Conservation (phyloP, 176 grass and related monocot genomes). For the Eleusine coracana region DNA sequence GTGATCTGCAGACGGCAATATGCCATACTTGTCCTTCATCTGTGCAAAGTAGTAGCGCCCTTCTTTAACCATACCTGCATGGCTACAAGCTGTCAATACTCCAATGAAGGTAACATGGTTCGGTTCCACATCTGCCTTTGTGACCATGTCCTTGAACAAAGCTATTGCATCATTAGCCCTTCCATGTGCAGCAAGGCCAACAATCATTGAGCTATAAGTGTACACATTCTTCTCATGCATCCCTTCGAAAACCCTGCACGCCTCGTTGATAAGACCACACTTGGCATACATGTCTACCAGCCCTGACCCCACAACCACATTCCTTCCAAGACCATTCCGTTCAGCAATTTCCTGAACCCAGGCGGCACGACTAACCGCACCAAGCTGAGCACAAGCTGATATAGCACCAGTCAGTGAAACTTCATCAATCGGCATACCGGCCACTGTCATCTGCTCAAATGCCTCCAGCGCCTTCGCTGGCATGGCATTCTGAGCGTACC, state of each 20-base stretch:
- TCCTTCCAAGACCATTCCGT: slow-evolving; percentile 43
- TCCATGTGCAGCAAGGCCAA: slow-evolving; percentile 52
- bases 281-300: slow-evolving; percentile 74
- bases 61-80: slow-evolving; percentile 67
- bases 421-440: slow-evolving; percentile 51
- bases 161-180: slow-evolving; percentile 50
- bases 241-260: slow-evolving; percentile 45
- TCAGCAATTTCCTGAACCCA: slow-evolving; percentile 56
- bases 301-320: slow-evolving; percentile 55
- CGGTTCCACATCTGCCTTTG: slow-evolving; percentile 40
- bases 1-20: slow-evolving; percentile 67
- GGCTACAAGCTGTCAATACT: slow-evolving; percentile 62
- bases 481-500: slow-evolving; percentile 62
- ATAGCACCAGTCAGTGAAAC: slow-evolving; percentile 58
- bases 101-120: slow-evolving; percentile 76
- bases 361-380: slow-evolving; percentile 40
- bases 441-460: slow-evolving; percentile 48
- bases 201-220: slow-evolving; percentile 69
- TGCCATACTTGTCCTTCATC: slow-evolving; percentile 70
- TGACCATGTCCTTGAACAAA: slow-evolving; percentile 65
- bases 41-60: slow-evolving; percentile 64
- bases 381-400: slow-evolving; percentile 68
- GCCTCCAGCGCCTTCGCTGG: slow-evolving; percentile 46
- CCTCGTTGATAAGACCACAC: slow-evolving; percentile 62
- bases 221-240: slow-evolving; percentile 63